Evolutionary conservation across 306 rosid species (phyloP), one percentile per base, ranked within the genome.

Genomic region (Prosopis cineraria): DNA sequence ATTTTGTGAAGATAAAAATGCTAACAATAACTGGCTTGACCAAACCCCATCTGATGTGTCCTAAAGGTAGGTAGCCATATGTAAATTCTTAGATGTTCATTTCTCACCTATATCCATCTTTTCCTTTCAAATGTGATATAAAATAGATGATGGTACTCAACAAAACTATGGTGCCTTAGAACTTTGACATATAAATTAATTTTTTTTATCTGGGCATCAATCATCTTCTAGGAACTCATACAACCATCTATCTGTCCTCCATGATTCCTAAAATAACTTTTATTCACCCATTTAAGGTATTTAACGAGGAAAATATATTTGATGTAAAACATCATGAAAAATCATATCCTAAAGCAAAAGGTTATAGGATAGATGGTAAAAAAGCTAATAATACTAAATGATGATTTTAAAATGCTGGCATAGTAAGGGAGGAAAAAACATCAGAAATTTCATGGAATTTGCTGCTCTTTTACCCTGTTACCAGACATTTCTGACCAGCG

Each of bases 11-110:
- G 14, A 62, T 12, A 31, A 14, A 67, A 10, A 68, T 55, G 75
- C 14, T 41, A 44, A 45, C 63, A 77, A 56, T 17, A 25, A 34
- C 76, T 1, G 34, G 17, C 75, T 20, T 16, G 59, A 74, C 5
- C 79, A 74, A 68, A 39, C 39, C 41, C 68, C 41, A 75, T 12
- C 40, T 59, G 68, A 69, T 33, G 25, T 19, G 75, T 58, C 77
- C 31, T 5, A 68, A 25, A 31, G 43, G 27, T 19, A 53, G 70
- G 45, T 70, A 31, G 39, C 7, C 69, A 33, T 20, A 7, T 10
- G 14, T 2, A 27, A 19, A 10, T 33, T 63, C 43, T 63, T 34
- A 0, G 24, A 63, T 34, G 27, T 33, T 34, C 27, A 63, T 34
- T 63, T 63, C 44, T 63, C 11, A 60, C 17, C 44, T 1, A 63